Base-by-base conservation (phyloP, 805 yeast genomes). In the Schwanniomyces polymorphus region DNA sequence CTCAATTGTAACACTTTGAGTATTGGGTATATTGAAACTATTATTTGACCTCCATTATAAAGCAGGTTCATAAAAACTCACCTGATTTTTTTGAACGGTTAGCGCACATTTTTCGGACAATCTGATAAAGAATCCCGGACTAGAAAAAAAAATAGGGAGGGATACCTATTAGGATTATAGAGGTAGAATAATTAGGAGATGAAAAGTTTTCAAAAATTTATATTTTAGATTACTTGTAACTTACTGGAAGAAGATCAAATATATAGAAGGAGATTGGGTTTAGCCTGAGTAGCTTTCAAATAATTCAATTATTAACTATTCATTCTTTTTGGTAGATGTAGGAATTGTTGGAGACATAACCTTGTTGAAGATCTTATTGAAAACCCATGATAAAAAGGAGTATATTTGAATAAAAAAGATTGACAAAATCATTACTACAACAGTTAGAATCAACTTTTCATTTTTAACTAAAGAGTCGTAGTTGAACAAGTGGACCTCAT, bases 401-500 rank as follows among this genome's bases (percentile, higher is more conserved):
- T 37, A 37, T 14, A 50, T 29, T 17, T 41, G 43, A 16, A 47
- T 16, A 14, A 50, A 27, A 10, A 43, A 46, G 14, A 48, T 28
- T 7, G 49, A 42, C 10, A 55, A 18, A 3, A 57, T 41, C 67
- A 64, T 63, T 16, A 62, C 51, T 11, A 66, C 48, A 3, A 79
- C 63, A 0, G 76, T 71, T 40, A 72, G 48, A 0, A 82, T 68
- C 42, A 80, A 54, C 34, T 70, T 56, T 51, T 81, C 83, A 57
- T 84, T 76, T 23, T 82, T 80, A 9, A 65, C 50, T 60, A 84
- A 70, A 31, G 81, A 63, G 0, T 78, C 79, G 25, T 63, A 60
- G 49, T 79, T 75, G 25, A 78, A 63, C 3, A 79, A 59, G 27
- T 63, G 69, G 8, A 79, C 69, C 38, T 67, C 68, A 44, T 65